A percentile compares a stretch with the other conserved stretches of the same genome.
Conservation (phyloP, 192 early-diverging fungal species). For the Coemansia sp. region DNA sequence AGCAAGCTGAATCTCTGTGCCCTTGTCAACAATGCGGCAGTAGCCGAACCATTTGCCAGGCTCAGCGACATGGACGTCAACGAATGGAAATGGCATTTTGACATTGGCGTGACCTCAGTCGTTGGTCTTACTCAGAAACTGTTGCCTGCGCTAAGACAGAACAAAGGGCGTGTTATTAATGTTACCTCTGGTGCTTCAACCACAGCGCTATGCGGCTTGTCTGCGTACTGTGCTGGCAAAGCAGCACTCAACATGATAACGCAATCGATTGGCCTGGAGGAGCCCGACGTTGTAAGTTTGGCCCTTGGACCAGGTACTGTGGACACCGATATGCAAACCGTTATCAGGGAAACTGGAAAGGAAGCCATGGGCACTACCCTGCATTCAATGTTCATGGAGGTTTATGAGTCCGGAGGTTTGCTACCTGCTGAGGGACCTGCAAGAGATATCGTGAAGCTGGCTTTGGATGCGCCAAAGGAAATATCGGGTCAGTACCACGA, state of each 20-base stretch:
- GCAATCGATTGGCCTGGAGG: constrained; percentile 65
- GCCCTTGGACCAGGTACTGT: constrained; percentile 83
- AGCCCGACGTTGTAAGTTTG: constrained; percentile 64
- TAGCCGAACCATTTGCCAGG: constrained; percentile 65
- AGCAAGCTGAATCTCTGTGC: constrained; percentile 55
- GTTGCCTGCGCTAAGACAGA: constrained; percentile 62
- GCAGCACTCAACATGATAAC: constrained; percentile 79
- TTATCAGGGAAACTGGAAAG: constrained; percentile 55
- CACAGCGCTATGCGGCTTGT: constrained; percentile 68
- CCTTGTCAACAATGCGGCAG: constrained; percentile 47
- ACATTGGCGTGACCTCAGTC: constrained; percentile 73
- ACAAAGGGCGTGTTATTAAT: constrained; percentile 64
- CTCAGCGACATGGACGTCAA: constrained; percentile 59
- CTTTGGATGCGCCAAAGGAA: constrained; percentile 56
- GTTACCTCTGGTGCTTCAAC: constrained; percentile 82
- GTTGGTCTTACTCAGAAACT: constrained; percentile 65
- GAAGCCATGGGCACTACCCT: constrained; percentile 62
- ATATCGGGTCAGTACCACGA: constrained; percentile 67
- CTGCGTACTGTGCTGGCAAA: constrained; percentile 80
- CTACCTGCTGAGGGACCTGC: constrained; percentile 63
- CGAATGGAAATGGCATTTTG: constrained; percentile 64
- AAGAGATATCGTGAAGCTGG: constrained; percentile 67
- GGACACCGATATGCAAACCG: constrained; percentile 83
- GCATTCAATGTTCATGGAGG: constrained; percentile 56
- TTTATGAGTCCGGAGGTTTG: constrained; percentile 60